Evolutionary conservation across 371 early-diverging fungal genomes (phyloP).

Genomic region (Mucor sp.): DNA sequence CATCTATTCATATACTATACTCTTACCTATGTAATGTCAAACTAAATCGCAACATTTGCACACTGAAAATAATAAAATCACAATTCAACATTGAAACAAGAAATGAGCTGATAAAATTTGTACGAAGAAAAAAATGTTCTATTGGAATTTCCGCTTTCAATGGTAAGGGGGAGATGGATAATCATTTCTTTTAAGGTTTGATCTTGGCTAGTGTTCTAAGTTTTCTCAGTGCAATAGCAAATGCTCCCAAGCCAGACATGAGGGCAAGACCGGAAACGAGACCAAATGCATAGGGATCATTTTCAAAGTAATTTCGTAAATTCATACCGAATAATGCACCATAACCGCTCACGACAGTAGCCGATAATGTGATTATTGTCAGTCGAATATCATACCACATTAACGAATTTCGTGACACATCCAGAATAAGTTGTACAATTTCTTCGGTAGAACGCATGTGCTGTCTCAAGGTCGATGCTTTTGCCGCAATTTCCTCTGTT

Average conservation of each 20-base stretch:
- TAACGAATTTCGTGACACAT: constrained; percentile 82
- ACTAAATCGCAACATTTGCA: neutral
- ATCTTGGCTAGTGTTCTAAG: constrained; percentile 37
- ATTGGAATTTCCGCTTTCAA: neutral
- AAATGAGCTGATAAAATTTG: constrained; percentile 5
- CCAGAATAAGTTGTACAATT: constrained; percentile 83
- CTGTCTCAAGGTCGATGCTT: constrained; percentile 64
- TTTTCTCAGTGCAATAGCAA: constrained; percentile 34
- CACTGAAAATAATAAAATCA: neutral
- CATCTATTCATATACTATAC: neutral
- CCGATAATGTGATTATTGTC: constrained; percentile 77
- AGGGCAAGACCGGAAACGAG: constrained; percentile 60
- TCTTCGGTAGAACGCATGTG: constrained; percentile 87
- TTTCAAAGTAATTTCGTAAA: constrained; percentile 72
- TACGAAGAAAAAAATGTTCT: neutral
- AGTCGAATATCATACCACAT: constrained; percentile 83
- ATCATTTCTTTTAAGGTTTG: constrained; percentile 18
- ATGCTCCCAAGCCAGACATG: constrained; percentile 40
- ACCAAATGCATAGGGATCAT: constrained; percentile 69
- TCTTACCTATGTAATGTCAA: neutral
- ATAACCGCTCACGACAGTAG: constrained; percentile 55
- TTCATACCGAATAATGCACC: constrained; percentile 94
- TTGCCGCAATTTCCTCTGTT: constrained; percentile 82
- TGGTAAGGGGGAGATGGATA: neutral
- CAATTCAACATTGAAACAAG: neutral